phyloP scores from a whole-genome alignment of 306 rosid species.

The Ziziphus jujuba region DNA sequence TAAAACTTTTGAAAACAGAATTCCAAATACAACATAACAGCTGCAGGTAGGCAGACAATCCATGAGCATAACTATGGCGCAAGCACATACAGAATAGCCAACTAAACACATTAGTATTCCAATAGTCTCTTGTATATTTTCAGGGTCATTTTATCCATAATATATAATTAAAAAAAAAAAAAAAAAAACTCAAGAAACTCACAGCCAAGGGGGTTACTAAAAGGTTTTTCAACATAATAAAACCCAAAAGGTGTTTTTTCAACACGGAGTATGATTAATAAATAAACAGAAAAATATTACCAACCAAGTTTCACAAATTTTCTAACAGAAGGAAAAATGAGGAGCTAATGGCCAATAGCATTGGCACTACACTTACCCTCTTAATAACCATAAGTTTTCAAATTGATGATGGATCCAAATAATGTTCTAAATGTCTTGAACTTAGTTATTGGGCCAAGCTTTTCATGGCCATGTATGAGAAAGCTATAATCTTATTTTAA shows the following conservation, averaged over 20 bases:
- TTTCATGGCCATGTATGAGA: too few relatives aligned
- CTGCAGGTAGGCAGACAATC: too few relatives aligned
- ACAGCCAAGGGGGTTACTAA: neutral
- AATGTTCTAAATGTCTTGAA: neutral
- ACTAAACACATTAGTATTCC: neutral
- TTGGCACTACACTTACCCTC: neutral
- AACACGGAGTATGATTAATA: neutral
- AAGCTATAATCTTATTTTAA: too few relatives aligned
- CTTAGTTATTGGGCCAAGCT: too few relatives aligned
- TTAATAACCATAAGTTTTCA: neutral
- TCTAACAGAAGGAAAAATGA: neutral
- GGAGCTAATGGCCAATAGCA: too few relatives aligned
- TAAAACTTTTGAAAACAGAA: too few relatives aligned
- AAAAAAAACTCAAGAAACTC: neutral
- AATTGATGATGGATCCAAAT: neutral
- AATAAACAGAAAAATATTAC: neutral
- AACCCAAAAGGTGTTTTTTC: neutral
- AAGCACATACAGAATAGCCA: neutral
- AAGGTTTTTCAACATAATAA: neutral
- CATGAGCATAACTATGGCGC: neutral
- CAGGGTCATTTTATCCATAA: too few relatives aligned
- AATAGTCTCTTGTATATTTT: neutral
- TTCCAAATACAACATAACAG: too few relatives aligned
- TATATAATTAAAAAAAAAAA: neutral
- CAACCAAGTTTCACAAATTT: neutral